A percentile compares a stretch with the other conserved stretches of the same genome.
Conservation (phyloP, 768 basidiomycete species). For the Podaxis sp. region DNA sequence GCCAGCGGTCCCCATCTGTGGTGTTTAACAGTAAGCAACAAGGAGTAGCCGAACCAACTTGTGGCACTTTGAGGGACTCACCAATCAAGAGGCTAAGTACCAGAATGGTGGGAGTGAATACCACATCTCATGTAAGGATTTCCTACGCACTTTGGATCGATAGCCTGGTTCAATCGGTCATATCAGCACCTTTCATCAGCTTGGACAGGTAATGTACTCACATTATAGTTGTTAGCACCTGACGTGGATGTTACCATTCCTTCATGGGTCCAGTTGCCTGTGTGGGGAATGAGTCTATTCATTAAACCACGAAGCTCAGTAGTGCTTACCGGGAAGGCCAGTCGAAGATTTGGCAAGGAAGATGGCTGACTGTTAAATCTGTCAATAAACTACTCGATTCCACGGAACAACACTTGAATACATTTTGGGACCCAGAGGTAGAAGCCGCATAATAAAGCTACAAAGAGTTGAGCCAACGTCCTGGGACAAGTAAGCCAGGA, state of each 20-base stretch:
- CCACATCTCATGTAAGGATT: background rate
- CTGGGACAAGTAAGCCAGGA: background rate
- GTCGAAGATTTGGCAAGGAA: slow-evolving; percentile 54
- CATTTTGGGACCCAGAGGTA: slow-evolving; percentile 51
- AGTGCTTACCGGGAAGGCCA: slow-evolving; percentile 37
- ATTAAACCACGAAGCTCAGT: background rate
- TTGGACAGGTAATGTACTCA: slow-evolving; percentile 19
- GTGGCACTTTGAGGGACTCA: slow-evolving; percentile 11
- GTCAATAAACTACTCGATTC: background rate
- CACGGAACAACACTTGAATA: slow-evolving; percentile 16
- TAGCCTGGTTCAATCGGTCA: slow-evolving; percentile 34
- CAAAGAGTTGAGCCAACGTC: background rate
- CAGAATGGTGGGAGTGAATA: background rate
- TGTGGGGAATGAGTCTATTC: background rate
- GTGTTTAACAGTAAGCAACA: background rate
- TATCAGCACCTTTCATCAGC: background rate
- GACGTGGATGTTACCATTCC: slow-evolving; percentile 48
- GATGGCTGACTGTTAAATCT: slow-evolving; percentile 41
- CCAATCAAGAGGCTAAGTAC: slow-evolving; percentile 31
- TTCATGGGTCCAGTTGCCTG: slow-evolving; percentile 43
- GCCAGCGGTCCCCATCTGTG: slow-evolving; percentile 43
- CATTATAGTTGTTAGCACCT: slow-evolving; percentile 40
- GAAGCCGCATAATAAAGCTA: slow-evolving; percentile 58
- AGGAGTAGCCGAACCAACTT: background rate
- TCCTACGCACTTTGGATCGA: slow-evolving; percentile 49